phyloP scores from a whole-genome alignment of 805 yeast species.

The Lipomyces chichibuensis region DNA sequence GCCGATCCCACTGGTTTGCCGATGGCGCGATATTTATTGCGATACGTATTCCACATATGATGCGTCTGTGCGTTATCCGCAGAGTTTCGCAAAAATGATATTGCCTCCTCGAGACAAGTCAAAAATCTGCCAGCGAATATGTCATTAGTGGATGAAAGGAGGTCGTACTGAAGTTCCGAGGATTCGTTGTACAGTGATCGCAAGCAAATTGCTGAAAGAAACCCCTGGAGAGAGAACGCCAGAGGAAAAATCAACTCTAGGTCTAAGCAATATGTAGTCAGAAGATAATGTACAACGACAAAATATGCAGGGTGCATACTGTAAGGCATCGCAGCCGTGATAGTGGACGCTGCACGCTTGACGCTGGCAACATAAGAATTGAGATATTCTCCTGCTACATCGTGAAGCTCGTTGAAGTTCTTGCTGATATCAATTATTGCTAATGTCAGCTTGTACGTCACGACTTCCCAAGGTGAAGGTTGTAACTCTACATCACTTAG shows the following conservation, averaged over 20 bases:
- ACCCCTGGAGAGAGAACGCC: slow-evolving; percentile 43
- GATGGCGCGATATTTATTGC: slow-evolving; percentile 15
- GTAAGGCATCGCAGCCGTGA: background rate
- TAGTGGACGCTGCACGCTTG: slow-evolving; percentile 13
- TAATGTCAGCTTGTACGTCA: slow-evolving; percentile 46
- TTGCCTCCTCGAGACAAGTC: slow-evolving; percentile 21
- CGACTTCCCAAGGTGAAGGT: slow-evolving; percentile 51
- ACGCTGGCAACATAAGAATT: slow-evolving; percentile 38
- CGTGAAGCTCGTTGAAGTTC: slow-evolving; percentile 43
- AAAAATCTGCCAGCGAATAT: slow-evolving; percentile 12
- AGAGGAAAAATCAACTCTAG: slow-evolving; percentile 30
- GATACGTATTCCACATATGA: slow-evolving; percentile 19
- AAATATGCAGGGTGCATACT: background rate
- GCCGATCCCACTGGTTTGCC: slow-evolving; percentile 41
- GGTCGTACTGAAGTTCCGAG: slow-evolving; percentile 8
- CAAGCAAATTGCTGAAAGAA: slow-evolving; percentile 42
- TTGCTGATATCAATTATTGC: slow-evolving; percentile 40
- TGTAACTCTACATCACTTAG: slow-evolving; percentile 34
- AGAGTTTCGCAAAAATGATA: slow-evolving; percentile 17
- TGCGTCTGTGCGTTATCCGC: slow-evolving; percentile 2
- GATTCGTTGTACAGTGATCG: slow-evolving; percentile 13
- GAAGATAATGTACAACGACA: background rate
- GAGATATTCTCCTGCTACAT: slow-evolving; percentile 38
- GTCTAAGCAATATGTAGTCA: slow-evolving; percentile 9
- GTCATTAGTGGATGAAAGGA: slow-evolving; percentile 6